Base-by-base conservation (phyloP, 2,329 filamentous ascomycete species). In the Coniochaeta pulveracea region DNA sequence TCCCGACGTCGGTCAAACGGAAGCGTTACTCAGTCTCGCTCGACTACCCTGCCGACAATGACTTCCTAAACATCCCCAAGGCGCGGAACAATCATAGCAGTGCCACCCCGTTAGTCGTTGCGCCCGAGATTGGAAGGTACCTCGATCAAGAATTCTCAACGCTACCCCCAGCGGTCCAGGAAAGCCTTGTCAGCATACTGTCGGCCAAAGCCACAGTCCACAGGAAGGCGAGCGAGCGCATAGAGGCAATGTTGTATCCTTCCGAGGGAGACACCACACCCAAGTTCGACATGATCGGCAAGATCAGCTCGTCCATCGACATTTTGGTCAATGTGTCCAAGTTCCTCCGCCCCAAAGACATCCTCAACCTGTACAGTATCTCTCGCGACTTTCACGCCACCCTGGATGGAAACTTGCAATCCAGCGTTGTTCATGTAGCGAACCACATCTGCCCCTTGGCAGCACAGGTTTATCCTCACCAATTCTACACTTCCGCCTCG, bases 281-380 rank as follows among this genome's bases (percentile, higher is more conserved):
- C 19, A 24, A 19, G 12, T 54, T 57, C 31, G 60, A 70, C 41
- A 48, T 69, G 28, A 49, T 72, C 43, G 55, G 52, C 22, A 54
- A 52, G 1, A 37, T 72, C 11, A 60, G 56, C 35, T 53, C 53
- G 29, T 58, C 58, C 40, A 51, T 65, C 4, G 69, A 76, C 34
- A 54, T 84, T 4, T 54, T 66, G 27, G 57, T 76, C 29, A 57
- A 67, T 31, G 46, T 83, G 6, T 65, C 68, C 37, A 62, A 64
- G 41, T 60, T 69, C 37, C 62, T 85, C 14, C 49, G 53, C 6
- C 54, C 72, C 1, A 47, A 56, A 10, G 73, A 78, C 34, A 58
- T 86, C 6, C 50, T 85, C 38, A 66, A 59, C 27, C 62, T 86
- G 21, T 85, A 81, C 58, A 60, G 67, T 42, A 69, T 75, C 42